Conservation (phyloP, 164 flowering plant genomes). For the Vitis labrusca region DNA sequence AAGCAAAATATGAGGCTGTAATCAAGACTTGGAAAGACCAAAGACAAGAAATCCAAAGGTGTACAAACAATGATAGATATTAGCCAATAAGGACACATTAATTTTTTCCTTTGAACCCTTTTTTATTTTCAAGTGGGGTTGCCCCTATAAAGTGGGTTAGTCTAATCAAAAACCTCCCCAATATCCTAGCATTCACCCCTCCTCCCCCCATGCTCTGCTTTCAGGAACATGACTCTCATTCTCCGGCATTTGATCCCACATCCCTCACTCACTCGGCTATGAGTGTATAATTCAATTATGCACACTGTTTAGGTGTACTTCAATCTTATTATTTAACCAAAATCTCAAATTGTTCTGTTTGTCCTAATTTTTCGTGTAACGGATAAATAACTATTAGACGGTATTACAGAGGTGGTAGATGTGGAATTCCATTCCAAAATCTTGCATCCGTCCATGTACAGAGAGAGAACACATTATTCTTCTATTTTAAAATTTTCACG, state of each 20-base stretch:
- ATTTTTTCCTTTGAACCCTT: not conserved
- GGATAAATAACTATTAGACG: too few species aligned
- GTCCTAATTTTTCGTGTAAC: too few species aligned
- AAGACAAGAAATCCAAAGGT: conserved; percentile 1
- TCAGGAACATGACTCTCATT: conserved; percentile 18
- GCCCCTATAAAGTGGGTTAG: conserved; percentile 17
- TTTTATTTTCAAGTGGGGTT: conserved; percentile 16
- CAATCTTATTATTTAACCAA: too few species aligned
- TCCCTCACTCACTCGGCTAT: not conserved
- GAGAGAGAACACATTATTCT: too few species aligned
- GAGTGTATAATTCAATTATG: too few species aligned
- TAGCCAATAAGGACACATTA: conserved; percentile 1
- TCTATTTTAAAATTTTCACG: too few species aligned
- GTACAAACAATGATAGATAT: not conserved
- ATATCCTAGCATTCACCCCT: not conserved
- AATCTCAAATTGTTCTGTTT: too few species aligned
- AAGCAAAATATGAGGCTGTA: not conserved
- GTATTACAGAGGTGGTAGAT: too few species aligned
- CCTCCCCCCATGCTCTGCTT: conserved; percentile 1
- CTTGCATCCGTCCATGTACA: too few species aligned
- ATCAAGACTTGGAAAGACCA: not conserved
- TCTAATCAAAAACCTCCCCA: conserved; percentile 9
- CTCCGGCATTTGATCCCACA: conserved; percentile 6
- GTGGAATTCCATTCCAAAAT: too few species aligned
- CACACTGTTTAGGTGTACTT: too few species aligned